Evolutionary conservation across 2,329 filamentous ascomycete species (phyloP), one percentile per base, ranked within the genome.

Genomic region (Pseudogymnoascus sp.): DNA sequence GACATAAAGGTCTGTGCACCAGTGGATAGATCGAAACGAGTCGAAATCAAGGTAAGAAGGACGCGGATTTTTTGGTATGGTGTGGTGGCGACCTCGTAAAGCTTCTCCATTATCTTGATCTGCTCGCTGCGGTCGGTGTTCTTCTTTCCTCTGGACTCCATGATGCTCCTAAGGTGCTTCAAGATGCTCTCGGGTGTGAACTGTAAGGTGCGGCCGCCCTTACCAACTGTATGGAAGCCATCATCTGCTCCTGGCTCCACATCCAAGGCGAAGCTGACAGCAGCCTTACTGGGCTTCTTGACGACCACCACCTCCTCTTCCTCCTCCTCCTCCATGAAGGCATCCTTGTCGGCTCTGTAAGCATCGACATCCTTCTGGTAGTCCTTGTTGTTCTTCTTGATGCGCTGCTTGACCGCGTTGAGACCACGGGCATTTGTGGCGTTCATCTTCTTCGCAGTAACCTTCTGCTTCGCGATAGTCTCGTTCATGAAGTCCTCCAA

Each of bases 341-440:
- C 86, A 67, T 93, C 91, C 76, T 93, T 91, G 76, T 96, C 86
- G 66, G 85, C 87, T 69, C 90, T 84, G 80, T 93, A 99, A 67
- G 87, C 84, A 69, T 96, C 91, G 71, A 99, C 88, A 73, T 96
- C 90, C 66, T 83, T 81, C 72, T 91, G 85, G 78, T 93, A 93
- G 67, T 97, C 93, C 79, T 96, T 95, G 83, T 93, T 96, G 79
- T 93, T 93, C 85, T 97, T 97, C 85, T 93, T 92, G 81, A 99
- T 91, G 79, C 92, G 92, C 77, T 99, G 94, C 80, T 97, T 96
- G 73, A 97, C 90, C 66, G 92, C 91, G 76, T 97, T 99, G 72
- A 99, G 84, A 72, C 92, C 92, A 78, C 92, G 91, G 68, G 92
- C 89, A 74, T 93, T 95, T 73, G 88, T 94, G 66, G 92, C 92